Conservation (phyloP, 768 basidiomycete species). For the Leucogyrophana mollusca region DNA sequence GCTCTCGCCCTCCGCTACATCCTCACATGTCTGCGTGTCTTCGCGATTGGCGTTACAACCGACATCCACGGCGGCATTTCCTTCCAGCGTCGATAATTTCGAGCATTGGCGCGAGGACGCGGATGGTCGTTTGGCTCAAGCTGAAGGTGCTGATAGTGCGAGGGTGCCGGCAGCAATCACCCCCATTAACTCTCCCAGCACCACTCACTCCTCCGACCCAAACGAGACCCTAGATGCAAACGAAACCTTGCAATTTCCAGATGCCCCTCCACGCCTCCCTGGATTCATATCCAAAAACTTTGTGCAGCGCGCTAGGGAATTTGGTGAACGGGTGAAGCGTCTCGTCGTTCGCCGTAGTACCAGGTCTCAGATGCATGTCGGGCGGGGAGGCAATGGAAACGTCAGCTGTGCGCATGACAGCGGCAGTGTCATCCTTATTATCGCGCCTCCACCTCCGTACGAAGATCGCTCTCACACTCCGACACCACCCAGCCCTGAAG, state of each 20-base stretch:
- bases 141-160: too few relatives aligned
- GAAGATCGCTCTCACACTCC: constrained; percentile 8
- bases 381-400: constrained; percentile 18
- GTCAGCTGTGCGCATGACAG: constrained; percentile 17
- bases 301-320: constrained; percentile 23
- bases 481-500: constrained; percentile 4
- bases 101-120: constrained; percentile 28
- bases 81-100: constrained; percentile 25
- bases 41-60: constrained; percentile 20
- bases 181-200: not conserved
- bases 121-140: not conserved
- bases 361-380: constrained; percentile 5
- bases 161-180: not conserved
- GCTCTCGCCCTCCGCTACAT: constrained; percentile 11
- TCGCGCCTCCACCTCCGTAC: constrained; percentile 27
- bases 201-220: too few relatives aligned
- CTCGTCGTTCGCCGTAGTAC: constrained; percentile 16
- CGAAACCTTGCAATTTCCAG: too few relatives aligned
- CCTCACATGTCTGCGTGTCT: constrained; percentile 6
- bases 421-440: constrained; percentile 29
- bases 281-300: constrained; percentile 14
- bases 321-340: constrained; percentile 28
- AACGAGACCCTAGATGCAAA: too few relatives aligned
- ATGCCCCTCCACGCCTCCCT: constrained; percentile 1
- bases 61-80: constrained; percentile 30